These are phyloP conservation scores for Xylaria castorea DNA, from an alignment of 495 filamentous ascomycete genomes.

Conservation along the genomic window DNA sequence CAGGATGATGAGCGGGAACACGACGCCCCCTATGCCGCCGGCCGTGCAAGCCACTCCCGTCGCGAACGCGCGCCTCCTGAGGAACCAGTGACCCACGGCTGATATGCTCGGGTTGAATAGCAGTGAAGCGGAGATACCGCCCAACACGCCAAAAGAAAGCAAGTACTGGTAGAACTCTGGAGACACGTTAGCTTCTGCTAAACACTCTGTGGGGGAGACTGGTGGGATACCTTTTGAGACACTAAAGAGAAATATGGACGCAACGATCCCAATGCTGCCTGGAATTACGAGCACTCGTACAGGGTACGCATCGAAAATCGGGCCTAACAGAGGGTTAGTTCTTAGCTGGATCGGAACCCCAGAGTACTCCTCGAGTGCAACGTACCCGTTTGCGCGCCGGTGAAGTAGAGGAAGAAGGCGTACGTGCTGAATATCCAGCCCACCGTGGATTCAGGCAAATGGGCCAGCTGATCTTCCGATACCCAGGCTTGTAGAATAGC, in stretches of 20 bases:
- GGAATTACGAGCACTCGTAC: constrained; percentile 59
- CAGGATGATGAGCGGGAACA: constrained; percentile 65
- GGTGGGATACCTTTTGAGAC: constrained; percentile 46
- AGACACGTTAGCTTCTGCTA: constrained; percentile 40
- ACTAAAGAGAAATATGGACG: constrained; percentile 63
- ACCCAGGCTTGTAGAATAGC: constrained; percentile 71
- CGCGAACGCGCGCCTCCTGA: constrained; percentile 63
- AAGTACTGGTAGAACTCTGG: constrained; percentile 71
- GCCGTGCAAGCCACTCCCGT: constrained; percentile 70
- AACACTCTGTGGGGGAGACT: constrained; percentile 11
- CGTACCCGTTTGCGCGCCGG: constrained; percentile 64
- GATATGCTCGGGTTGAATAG: constrained; percentile 66
- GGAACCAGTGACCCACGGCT: constrained; percentile 70
- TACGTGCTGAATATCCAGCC: constrained; percentile 71
- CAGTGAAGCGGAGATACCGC: constrained; percentile 62
- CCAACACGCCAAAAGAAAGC: constrained; percentile 63
- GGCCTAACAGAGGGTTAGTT: constrained; percentile 40
- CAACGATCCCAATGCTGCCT: constrained; percentile 58
- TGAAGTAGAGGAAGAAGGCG: constrained; percentile 67
- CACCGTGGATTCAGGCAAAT: constrained; percentile 61
- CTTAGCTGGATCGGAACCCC: background rate
- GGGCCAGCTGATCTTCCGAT: constrained; percentile 61
- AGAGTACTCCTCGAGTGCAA: background rate
- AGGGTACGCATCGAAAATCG: constrained; percentile 70
- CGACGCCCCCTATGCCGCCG: constrained; percentile 65